Base-by-base conservation (phyloP, 768 basidiomycete species). In the Collybia sp. region DNA sequence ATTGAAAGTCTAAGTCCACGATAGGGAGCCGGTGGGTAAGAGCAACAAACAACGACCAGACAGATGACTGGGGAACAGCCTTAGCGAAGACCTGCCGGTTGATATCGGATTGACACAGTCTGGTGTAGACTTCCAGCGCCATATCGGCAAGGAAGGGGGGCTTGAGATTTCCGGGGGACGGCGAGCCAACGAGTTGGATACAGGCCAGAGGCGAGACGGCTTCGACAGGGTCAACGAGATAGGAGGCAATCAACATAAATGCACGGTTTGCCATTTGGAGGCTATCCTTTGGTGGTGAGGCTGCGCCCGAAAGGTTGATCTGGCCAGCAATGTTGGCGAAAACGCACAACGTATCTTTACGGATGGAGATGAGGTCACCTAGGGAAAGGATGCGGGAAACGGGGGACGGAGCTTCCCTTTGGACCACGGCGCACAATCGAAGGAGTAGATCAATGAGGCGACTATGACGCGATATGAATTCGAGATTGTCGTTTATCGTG, bases 1-100 rank as follows among this genome's bases (percentile, higher is more conserved):
- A 64, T 57, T 81, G 66, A 60, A 90, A 88, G 64, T 96, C 93
- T 13, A 71, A 62, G 47, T 88, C 85, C 18, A 77, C 63, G 40
- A 96, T 63, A 5, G 95, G 95, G n/a, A 97, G 75, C 38, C 93
- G 82, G 56, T 85, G 83, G 47, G 94, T 76, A 12, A 95, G 77
- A 6, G 80, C 73, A 41, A 77, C 74, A 54, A 95, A 80, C 30
- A 92, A 62, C 39, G 61, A 58, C 70, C 80, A 79, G 32, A 93
- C 61, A 53, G 78, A 77, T 4, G 65, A 55, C 41, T 74, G 64
- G 1, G 87, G 76, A 8, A 94, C 69, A 12, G 77, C 69, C 34
- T 73, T 67, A 13, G 84, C 73, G 42, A 96, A 70, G 25, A 85
- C 67, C 52, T 82, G 79, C 18, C 95, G 84, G 59, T 93, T 95